Conservation (phyloP, 768 basidiomycete genomes). For the Mycena vitilis region DNA sequence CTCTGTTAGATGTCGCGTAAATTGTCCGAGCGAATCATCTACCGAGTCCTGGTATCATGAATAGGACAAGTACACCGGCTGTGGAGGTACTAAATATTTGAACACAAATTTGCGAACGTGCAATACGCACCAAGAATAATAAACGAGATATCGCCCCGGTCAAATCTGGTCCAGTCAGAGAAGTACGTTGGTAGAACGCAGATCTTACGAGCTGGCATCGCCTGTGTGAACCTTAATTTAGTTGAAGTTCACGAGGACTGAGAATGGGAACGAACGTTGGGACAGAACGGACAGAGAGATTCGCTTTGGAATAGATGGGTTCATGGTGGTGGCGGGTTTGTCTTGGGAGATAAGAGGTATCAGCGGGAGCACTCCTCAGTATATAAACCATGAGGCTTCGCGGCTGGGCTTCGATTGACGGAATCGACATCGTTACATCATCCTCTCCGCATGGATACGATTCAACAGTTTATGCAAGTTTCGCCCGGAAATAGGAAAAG, state of each 20-base stretch:
- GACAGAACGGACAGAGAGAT: neutral
- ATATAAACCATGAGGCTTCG: conserved; percentile 11
- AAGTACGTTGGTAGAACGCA: neutral
- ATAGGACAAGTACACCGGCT: conserved; percentile 74
- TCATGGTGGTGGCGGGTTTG: conserved; percentile 5
- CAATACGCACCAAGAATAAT: conserved; percentile 58
- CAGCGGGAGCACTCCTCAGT: neutral
- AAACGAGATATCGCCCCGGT: conserved; percentile 78
- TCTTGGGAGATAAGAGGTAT: conserved; percentile 1
- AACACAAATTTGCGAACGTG: neutral
- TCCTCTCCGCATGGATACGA: neutral
- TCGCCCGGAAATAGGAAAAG: neutral
- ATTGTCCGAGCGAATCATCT: conserved; percentile 19
- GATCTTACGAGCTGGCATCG: conserved; percentile 34
- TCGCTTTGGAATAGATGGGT: neutral
- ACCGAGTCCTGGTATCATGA: conserved; percentile 86
- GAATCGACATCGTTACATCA: conserved; percentile 25
- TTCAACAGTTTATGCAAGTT: neutral
- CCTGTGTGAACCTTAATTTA: conserved; percentile 15
- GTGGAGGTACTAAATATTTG: neutral
- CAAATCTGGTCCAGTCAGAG: conserved; percentile 57
- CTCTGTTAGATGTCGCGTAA: conserved; percentile 12
- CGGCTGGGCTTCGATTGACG: conserved; percentile 19
- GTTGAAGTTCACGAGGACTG: neutral
- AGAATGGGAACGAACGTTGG: conserved; percentile 10